Percentiles rank a stretch among this genome's conserved stretches.
Conservation (phyloP, 805 yeast genomes). For the Teunomyces kruisii region DNA sequence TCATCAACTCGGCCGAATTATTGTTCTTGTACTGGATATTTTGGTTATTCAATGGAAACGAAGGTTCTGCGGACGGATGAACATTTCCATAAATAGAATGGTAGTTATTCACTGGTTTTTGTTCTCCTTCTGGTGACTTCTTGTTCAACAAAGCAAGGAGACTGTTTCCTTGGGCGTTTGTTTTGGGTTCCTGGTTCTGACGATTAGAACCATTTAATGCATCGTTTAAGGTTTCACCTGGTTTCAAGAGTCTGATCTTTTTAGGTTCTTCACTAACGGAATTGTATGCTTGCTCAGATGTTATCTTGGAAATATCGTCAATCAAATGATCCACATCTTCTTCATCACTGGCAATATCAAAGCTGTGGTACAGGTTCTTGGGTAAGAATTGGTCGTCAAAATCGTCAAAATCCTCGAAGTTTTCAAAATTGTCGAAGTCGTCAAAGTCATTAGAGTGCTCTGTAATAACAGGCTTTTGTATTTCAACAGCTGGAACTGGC, state of each 20-base stretch:
- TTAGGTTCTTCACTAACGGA: constrained; percentile 8
- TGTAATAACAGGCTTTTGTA: constrained; percentile 7
- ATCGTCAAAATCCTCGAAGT: constrained; percentile 34
- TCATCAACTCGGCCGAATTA: constrained; percentile 8
- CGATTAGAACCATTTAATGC: constrained; percentile 1
- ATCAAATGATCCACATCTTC: constrained; percentile 22
- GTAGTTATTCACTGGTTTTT: constrained; percentile 9
- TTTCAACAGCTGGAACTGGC: constrained; percentile 1
- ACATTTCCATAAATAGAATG: constrained; percentile 13
- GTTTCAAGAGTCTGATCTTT: constrained; percentile 26
- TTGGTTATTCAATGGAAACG: constrained; percentile 1
- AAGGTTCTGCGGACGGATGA: not conserved
- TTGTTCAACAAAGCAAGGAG: constrained; percentile 22
- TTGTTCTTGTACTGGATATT: constrained; percentile 1
- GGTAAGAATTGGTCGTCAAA: constrained; percentile 18
- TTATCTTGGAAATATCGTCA: constrained; percentile 6
- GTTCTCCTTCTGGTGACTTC: constrained; percentile 3
- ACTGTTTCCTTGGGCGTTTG: constrained; percentile 19
- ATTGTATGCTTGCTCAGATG: not conserved
- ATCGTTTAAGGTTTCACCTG: constrained; percentile 24
- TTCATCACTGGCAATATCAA: constrained; percentile 39
- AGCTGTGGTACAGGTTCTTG: constrained; percentile 16
- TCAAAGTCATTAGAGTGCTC: constrained; percentile 18
- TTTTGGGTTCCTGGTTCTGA: not conserved
- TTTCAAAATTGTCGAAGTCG: constrained; percentile 31